A percentile compares a stretch with the other conserved stretches of the same genome.
Evolutionary conservation across 2,329 filamentous ascomycete species (phyloP).

Genomic region (Ascochyta clinopodiicola): DNA sequence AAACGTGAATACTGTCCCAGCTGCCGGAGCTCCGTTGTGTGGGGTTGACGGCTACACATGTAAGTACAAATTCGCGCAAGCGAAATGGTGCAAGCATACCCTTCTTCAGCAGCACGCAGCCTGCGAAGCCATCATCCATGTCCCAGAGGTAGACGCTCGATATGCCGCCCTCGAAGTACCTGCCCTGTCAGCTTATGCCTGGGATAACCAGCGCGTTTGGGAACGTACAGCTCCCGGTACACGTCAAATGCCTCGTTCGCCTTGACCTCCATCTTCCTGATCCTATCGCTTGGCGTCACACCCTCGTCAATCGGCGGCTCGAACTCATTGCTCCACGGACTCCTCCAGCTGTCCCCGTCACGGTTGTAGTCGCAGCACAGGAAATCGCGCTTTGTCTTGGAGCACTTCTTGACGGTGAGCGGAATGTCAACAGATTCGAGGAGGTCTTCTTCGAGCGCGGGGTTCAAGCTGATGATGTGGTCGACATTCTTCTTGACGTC

Average conservation of each 20-base stretch:
- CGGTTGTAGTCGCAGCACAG: slow-evolving; percentile 99
- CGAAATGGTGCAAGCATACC: slow-evolving; percentile 57
- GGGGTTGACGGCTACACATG: slow-evolving; percentile 66
- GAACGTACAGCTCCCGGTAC: slow-evolving; percentile 79
- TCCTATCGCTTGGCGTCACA: slow-evolving; percentile 85
- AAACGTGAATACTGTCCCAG: slow-evolving; percentile 99
- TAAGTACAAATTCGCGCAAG: slow-evolving; percentile 17
- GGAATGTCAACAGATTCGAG: slow-evolving; percentile 98
- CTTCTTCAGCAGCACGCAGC: slow-evolving; percentile 95
- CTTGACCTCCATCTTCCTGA: slow-evolving; percentile 90
- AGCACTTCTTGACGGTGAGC: slow-evolving; percentile 83
- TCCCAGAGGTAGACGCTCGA: slow-evolving; percentile 99
- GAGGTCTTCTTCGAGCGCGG: slow-evolving; percentile 94
- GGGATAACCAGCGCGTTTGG: no score
- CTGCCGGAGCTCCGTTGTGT: slow-evolving; percentile 74
- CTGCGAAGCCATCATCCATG: slow-evolving; percentile 95
- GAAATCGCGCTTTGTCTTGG: slow-evolving; percentile 90
- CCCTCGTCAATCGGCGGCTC: slow-evolving; percentile 87
- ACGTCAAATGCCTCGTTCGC: slow-evolving; percentile 97
- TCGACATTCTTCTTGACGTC: slow-evolving; percentile 87
- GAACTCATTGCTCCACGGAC: slow-evolving; percentile 99
- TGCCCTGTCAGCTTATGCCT: slow-evolving; percentile 36
- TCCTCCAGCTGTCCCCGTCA: slow-evolving; percentile 96
- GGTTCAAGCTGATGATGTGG: slow-evolving; percentile 85
- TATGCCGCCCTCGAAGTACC: slow-evolving; percentile 93